phyloP scores from a whole-genome alignment of 495 filamentous ascomycete genomes.

The Hypoxylon perforatum region DNA sequence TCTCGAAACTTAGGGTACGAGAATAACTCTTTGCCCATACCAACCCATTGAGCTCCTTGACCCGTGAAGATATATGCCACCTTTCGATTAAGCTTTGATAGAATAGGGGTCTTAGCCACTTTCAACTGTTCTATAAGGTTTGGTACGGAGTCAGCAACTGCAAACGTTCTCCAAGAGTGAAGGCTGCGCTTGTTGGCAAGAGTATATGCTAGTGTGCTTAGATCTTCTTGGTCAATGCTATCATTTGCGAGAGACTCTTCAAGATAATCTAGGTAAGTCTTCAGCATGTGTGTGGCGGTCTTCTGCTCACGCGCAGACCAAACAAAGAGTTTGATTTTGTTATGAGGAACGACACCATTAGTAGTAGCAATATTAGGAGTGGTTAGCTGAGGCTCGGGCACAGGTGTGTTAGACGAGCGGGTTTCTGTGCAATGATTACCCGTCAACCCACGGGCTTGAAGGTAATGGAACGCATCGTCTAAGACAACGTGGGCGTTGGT shows the following conservation, averaged over 20 bases:
- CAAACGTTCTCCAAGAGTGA: neutral
- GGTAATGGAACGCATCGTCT: constrained; percentile 45
- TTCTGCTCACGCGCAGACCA: neutral
- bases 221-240: neutral
- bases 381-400: no score
- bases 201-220: neutral
- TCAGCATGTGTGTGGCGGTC: neutral
- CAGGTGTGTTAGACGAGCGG: no score
- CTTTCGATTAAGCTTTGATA: neutral
- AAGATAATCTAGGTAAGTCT: neutral
- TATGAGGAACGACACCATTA: no score
- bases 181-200: neutral
- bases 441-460: neutral
- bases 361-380: no score
- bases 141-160: neutral
- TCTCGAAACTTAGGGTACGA: neutral
- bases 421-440: constrained; percentile 15
- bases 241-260: neutral
- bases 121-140: neutral
- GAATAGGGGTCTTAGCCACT: neutral
- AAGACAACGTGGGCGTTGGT: constrained; percentile 66
- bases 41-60: neutral
- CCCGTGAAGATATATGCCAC: neutral
- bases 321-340: no score
- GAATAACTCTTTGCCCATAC: neutral